Conservation (phyloP, 2,329 filamentous ascomycete species). For the Rhexocercosporidium sp. region DNA sequence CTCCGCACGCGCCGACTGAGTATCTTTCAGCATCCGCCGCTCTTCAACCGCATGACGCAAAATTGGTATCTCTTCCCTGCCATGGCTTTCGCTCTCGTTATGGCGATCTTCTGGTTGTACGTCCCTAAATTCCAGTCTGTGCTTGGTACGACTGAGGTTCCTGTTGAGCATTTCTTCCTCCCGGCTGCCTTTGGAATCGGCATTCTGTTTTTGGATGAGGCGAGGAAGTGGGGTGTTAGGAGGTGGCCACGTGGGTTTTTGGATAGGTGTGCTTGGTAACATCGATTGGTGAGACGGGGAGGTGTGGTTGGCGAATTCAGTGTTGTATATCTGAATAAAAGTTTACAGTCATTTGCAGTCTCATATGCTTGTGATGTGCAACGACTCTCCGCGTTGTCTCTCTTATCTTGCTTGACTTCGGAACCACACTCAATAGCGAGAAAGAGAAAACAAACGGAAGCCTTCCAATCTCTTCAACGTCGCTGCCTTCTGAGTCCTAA, state of each 20-base stretch:
- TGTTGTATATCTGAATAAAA: not conserved
- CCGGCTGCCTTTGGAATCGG: slow-evolving; percentile 73
- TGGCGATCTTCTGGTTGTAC: slow-evolving; percentile 75
- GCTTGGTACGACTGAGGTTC: slow-evolving; percentile 66
- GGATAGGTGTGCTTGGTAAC: slow-evolving; percentile 68
- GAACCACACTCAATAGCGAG: too few species aligned
- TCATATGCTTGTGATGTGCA: not conserved
- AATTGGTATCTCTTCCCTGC: slow-evolving; percentile 75
- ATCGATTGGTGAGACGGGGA: not conserved
- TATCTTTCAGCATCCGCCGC: slow-evolving; percentile 74
- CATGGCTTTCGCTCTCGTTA: slow-evolving; percentile 69
- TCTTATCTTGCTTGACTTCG: too few species aligned
- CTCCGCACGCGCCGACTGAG: slow-evolving; percentile 67
- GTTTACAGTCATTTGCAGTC: not conserved
- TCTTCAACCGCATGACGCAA: slow-evolving; percentile 66
- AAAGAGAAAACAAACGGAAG: not conserved
- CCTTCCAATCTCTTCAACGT: not conserved
- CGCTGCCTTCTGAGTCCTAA: too few species aligned
- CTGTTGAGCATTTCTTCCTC: slow-evolving; percentile 77
- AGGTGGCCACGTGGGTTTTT: slow-evolving; percentile 61
- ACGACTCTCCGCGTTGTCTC: too few species aligned
- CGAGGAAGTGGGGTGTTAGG: slow-evolving; percentile 66
- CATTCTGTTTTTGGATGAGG: slow-evolving; percentile 69
- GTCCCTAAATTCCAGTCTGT: slow-evolving; percentile 66
- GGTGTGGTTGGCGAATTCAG: not conserved